phyloP scores from a whole-genome alignment of 2,329 filamentous ascomycete species.

The Aspergillus sclerotialis region DNA sequence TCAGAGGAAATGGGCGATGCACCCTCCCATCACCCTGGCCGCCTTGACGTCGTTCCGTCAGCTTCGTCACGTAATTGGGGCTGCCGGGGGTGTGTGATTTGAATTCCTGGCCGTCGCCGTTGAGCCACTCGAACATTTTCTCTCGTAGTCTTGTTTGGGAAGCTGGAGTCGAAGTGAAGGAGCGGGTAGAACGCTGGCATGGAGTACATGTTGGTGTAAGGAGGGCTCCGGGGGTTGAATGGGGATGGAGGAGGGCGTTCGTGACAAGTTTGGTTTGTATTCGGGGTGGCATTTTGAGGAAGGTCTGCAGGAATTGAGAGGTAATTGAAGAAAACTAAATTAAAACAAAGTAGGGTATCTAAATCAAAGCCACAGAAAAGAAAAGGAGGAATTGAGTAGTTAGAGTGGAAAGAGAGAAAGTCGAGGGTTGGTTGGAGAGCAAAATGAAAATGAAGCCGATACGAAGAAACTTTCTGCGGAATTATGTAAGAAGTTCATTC shows the following conservation, averaged over 20 bases:
- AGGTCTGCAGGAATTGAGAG: conserved; percentile 2
- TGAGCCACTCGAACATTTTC: conserved; percentile 54
- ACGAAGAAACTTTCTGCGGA: too few relatives aligned
- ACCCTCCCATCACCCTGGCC: neutral
- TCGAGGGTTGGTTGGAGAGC: conserved; percentile 10
- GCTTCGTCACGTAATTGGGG: conserved; percentile 24
- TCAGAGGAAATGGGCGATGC: conserved; percentile 64
- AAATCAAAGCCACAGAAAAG: conserved; percentile 3
- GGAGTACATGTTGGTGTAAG: conserved; percentile 9
- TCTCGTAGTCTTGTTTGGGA: conserved; percentile 45
- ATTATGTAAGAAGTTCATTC: too few relatives aligned
- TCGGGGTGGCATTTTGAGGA: conserved; percentile 31
- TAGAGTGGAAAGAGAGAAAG: neutral
- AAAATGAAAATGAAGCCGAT: too few relatives aligned
- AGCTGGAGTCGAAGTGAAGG: conserved; percentile 27
- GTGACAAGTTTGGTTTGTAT: conserved; percentile 30
- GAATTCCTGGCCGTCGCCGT: conserved; percentile 26
- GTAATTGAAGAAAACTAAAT: conserved; percentile 5
- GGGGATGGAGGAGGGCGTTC: conserved; percentile 22
- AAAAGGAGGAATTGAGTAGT: conserved; percentile 3
- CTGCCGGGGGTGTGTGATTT: conserved; percentile 25
- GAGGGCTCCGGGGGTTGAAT: conserved; percentile 6
- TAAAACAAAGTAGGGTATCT: conserved; percentile 2
- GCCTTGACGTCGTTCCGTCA: conserved; percentile 8
- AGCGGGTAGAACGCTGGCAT: conserved; percentile 17